These are phyloP conservation scores for Populus tomentosa DNA, from an alignment of 441 rosid genomes.

Conservation along the genomic window DNA sequence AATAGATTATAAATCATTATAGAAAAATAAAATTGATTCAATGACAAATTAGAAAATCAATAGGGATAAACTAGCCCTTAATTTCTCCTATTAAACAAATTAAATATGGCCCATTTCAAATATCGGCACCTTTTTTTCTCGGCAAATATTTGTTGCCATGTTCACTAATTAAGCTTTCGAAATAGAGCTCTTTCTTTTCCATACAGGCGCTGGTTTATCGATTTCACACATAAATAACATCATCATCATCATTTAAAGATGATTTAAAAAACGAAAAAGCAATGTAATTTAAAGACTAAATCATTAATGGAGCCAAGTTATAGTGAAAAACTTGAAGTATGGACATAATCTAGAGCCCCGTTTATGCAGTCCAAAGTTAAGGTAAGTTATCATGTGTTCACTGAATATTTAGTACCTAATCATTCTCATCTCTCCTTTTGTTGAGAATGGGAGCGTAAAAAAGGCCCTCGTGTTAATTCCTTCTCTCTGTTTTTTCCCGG, in stretches of 20 bases:
- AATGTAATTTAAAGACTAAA: not conserved
- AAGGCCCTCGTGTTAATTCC: slow-evolving; percentile 32
- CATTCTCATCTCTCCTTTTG: slow-evolving; percentile 26
- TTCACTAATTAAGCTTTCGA: no score
- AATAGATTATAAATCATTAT: no score
- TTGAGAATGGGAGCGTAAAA: slow-evolving; percentile 25
- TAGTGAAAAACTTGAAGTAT: not conserved
- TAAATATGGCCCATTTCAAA: no score
- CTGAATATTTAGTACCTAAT: slow-evolving; percentile 39
- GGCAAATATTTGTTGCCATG: no score
- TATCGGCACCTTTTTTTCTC: no score
- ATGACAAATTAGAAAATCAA: no score
- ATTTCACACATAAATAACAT: not conserved
- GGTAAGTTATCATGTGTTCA: slow-evolving; percentile 29
- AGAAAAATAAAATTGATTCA: no score
- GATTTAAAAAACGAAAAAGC: not conserved
- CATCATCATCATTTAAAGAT: slow-evolving; percentile 11
- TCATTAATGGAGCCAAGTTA: slow-evolving; percentile 1
- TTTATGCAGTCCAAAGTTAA: slow-evolving; percentile 15
- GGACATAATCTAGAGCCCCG: slow-evolving; percentile 24
- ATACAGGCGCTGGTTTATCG: not conserved
- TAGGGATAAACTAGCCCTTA: no score
- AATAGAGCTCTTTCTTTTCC: no score
- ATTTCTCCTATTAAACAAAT: no score
- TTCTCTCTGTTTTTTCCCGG: not conserved